Evolutionary conservation across 2,329 filamentous ascomycete genomes (phyloP).

Genomic region (Ophiostoma sp.): DNA sequence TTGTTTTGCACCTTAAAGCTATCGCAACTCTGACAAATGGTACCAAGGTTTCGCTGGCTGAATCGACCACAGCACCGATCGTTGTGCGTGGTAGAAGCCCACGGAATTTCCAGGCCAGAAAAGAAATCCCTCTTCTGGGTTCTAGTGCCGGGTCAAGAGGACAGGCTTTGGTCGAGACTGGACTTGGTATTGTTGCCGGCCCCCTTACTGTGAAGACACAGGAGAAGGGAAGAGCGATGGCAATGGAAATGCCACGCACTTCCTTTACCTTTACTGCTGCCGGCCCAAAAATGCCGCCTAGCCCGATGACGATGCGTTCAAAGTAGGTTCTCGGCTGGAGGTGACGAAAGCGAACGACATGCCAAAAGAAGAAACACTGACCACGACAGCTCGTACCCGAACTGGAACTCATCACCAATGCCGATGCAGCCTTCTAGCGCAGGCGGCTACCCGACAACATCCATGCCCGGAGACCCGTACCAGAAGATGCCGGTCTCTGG

Average conservation of each 20-base stretch:
- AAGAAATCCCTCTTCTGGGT: conserved; percentile 82
- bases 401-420: conserved; percentile 50
- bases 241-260: conserved; percentile 51
- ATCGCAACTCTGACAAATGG: conserved; percentile 77
- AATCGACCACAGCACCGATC: conserved; percentile 82
- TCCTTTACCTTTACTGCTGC: conserved; percentile 52
- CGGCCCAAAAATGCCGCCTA: conserved; percentile 48
- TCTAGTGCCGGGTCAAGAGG: conserved; percentile 71
- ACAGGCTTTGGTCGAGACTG: conserved; percentile 63
- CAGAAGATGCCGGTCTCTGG: conserved; percentile 49
- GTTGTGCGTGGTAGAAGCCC: conserved; percentile 91
- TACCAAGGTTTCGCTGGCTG: conserved; percentile 72
- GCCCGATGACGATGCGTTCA: conserved; percentile 51
- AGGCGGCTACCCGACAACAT: conserved; percentile 41
- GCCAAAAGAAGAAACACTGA: neutral
- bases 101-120: conserved; percentile 88
- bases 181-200: conserved; percentile 55
- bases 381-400: conserved; percentile 50
- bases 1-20: conserved; percentile 82
- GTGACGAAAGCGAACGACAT: neutral
- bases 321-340: conserved; percentile 43
- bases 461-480: conserved; percentile 48
- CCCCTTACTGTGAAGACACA: conserved; percentile 50
- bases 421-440: conserved; percentile 32
- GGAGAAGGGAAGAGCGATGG: conserved; percentile 49